Conservation (phyloP, 768 basidiomycete genomes). For the Lactarius psammicola region DNA sequence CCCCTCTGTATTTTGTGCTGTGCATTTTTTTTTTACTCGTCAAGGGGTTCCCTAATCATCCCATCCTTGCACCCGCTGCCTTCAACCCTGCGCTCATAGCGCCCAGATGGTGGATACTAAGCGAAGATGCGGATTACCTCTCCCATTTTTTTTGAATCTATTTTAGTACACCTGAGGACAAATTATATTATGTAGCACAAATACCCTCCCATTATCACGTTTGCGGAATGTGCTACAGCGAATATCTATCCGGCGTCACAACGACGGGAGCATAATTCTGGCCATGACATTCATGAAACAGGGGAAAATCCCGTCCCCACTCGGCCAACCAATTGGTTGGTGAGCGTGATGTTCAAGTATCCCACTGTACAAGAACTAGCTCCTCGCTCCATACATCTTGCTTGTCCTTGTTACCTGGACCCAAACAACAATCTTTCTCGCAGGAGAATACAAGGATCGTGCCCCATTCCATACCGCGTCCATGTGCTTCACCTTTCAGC, state of each 20-base stretch:
- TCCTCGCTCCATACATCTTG: constrained; percentile 69
- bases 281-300: background rate
- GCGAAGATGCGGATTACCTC: background rate
- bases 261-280: background rate
- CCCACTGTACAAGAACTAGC: constrained; percentile 73
- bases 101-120: background rate
- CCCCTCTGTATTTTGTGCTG: background rate
- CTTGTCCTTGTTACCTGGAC: constrained; percentile 41
- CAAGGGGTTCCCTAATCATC: background rate
- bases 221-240: background rate
- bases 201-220: background rate
- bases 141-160: background rate
- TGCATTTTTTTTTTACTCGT: background rate
- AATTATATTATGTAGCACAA: too few species aligned
- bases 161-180: too few species aligned
- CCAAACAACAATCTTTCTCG: constrained; percentile 67
- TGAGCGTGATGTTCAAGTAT: constrained; percentile 43
- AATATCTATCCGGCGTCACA: background rate
- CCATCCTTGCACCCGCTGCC: background rate
- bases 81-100: background rate
- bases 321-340: background rate
- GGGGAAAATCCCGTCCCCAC: background rate
- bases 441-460: constrained; percentile 90
- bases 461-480: constrained; percentile 90
- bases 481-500: constrained; percentile 48